These are phyloP conservation scores for Chenopodium berlandieri DNA, from an alignment of 148 eudicot genomes.

Conservation along the genomic window DNA sequence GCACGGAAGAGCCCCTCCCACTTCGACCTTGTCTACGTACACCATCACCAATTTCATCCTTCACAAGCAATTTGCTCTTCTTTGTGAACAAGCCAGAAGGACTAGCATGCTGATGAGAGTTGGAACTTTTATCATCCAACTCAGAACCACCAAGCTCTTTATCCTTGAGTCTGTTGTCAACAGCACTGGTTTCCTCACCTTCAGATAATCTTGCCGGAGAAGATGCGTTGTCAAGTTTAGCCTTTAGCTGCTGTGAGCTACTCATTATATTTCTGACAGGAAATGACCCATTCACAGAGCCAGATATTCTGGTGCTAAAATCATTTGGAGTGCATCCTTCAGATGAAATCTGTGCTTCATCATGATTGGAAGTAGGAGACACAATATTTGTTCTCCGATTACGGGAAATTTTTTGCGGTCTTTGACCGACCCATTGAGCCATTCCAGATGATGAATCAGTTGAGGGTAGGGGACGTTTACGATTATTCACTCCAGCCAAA, in stretches of 20 bases:
- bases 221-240: slow-evolving; percentile 53
- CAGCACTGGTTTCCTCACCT: slow-evolving; percentile 70
- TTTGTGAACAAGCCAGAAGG: slow-evolving; percentile 40
- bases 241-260: slow-evolving; percentile 52
- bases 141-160: slow-evolving; percentile 43
- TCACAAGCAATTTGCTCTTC: slow-evolving; percentile 56
- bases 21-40: slow-evolving; percentile 72
- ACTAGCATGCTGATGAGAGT: slow-evolving; percentile 46
- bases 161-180: slow-evolving; percentile 55
- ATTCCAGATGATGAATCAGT: slow-evolving; percentile 75
- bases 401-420: slow-evolving; percentile 87
- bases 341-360: slow-evolving; percentile 54
- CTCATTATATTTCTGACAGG: slow-evolving; percentile 43
- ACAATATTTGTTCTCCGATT: slow-evolving; percentile 82
- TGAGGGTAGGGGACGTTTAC: slow-evolving; percentile 65
- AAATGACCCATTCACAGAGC: slow-evolving; percentile 45
- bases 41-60: slow-evolving; percentile 67
- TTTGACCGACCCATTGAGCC: slow-evolving; percentile 90
- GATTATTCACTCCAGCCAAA: slow-evolving; percentile 53
- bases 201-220: slow-evolving; percentile 77
- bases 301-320: slow-evolving; percentile 43
- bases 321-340: slow-evolving; percentile 75
- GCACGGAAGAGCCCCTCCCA: slow-evolving; percentile 68
- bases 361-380: slow-evolving; percentile 71
- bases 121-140: slow-evolving; percentile 48